Evolutionary conservation across 2,329 filamentous ascomycete species (phyloP).

Genomic region (Tolypocladium album): DNA sequence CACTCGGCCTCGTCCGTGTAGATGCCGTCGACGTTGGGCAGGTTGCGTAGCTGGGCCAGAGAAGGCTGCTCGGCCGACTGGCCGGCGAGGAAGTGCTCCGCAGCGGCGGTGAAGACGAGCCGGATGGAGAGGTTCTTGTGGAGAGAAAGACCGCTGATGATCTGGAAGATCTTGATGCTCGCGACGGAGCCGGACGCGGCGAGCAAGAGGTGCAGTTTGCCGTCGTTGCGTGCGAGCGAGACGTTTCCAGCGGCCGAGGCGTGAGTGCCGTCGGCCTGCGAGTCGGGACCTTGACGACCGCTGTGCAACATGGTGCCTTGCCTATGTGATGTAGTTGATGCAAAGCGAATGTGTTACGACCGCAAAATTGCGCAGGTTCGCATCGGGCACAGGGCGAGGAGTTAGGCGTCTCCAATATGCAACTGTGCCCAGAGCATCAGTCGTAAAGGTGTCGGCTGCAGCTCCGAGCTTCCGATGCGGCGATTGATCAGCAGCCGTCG

Average conservation of each 20-base stretch:
- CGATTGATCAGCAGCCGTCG: background rate
- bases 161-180: conserved; percentile 70
- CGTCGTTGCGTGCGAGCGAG: conserved; percentile 21
- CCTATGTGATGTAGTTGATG: background rate
- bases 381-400: background rate
- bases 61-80: conserved; percentile 70
- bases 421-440: background rate
- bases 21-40: conserved; percentile 68
- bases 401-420: background rate
- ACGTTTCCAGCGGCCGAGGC: conserved; percentile 19
- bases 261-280: conserved; percentile 1
- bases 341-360: no score
- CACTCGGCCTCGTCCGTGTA: conserved; percentile 85
- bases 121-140: conserved; percentile 61
- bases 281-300: background rate
- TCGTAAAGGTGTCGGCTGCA: background rate
- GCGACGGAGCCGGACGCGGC: conserved; percentile 54
- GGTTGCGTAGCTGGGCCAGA: conserved; percentile 42
- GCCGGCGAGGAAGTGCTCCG: conserved; percentile 63
- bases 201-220: conserved; percentile 30
- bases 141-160: conserved; percentile 46
- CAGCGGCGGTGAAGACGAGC: conserved; percentile 68
- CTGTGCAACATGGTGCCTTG: background rate
- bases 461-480: background rate
- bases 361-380: background rate